Conservation (phyloP, 2,329 filamentous ascomycete genomes). For the Monosporascus cannonballus region DNA sequence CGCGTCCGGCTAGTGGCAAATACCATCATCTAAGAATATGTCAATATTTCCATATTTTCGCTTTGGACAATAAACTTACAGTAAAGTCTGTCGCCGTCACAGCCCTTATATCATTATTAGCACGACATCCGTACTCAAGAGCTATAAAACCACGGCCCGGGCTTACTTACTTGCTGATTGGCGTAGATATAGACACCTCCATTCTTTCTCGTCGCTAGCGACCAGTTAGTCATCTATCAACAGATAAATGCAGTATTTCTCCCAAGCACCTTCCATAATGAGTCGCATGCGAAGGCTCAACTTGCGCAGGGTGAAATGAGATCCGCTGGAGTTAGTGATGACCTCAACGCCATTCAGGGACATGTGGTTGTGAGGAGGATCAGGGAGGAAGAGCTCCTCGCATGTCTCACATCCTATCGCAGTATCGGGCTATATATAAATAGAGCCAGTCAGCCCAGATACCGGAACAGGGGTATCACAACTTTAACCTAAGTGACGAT, state of each 20-base stretch:
- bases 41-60: background rate
- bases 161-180: constrained; percentile 40
- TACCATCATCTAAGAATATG: constrained; percentile 22
- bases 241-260: constrained; percentile 9
- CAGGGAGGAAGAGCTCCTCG: constrained; percentile 60
- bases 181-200: constrained; percentile 46
- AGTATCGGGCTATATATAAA: constrained; percentile 43
- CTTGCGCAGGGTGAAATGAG: constrained; percentile 57
- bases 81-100: constrained; percentile 50
- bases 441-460: background rate
- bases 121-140: too few species aligned
- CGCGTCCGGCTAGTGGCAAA: background rate
- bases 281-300: constrained; percentile 57
- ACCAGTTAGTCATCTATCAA: background rate
- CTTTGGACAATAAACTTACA: constrained; percentile 2
- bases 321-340: constrained; percentile 63
- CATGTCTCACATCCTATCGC: constrained; percentile 53
- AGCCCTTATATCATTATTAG: constrained; percentile 31
- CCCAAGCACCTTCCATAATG: constrained; percentile 58
- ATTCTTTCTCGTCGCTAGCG: background rate
- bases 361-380: constrained; percentile 24
- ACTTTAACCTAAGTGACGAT: background rate
- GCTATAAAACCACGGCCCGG: background rate
- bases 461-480: too few species aligned
- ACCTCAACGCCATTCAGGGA: constrained; percentile 64